These are phyloP conservation scores for Diaporthe velutina DNA, from an alignment of 2,329 filamentous ascomycete species.

Conservation along the genomic window DNA sequence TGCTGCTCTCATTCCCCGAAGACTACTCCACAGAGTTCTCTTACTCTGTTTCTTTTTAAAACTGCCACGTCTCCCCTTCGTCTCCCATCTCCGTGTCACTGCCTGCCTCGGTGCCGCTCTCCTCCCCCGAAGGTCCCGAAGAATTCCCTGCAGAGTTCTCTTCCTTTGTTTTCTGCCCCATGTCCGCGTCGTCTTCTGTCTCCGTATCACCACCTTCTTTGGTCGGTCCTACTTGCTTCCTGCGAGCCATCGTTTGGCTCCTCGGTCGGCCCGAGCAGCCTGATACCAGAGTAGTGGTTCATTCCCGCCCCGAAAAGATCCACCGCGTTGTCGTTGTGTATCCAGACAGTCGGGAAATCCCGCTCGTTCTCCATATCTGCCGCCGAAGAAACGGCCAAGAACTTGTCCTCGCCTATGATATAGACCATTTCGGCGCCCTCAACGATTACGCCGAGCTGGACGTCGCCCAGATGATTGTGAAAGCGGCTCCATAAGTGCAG, in stretches of 20 bases:
- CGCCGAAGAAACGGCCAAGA: background rate
- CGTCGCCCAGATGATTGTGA: no score
- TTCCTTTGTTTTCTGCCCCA: background rate
- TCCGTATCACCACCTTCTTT: background rate
- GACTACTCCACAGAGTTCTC: no score
- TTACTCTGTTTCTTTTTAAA: no score
- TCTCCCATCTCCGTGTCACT: no score
- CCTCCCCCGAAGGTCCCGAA: no score
- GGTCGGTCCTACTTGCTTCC: no score
- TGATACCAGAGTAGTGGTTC: background rate
- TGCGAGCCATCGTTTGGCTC: background rate
- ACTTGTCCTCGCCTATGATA: background rate
- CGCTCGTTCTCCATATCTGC: background rate
- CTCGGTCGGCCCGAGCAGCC: background rate
- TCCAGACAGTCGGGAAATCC: background rate
- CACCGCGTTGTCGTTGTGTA: background rate
- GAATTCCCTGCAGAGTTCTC: no score
- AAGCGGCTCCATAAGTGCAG: background rate
- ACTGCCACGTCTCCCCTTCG: no score
- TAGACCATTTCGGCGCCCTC: background rate
- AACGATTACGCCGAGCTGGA: constrained; percentile 1
- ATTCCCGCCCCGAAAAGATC: background rate
- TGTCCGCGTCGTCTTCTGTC: no score
- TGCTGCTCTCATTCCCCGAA: no score
- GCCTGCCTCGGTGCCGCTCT: no score